These are phyloP conservation scores for Acanthamoeba rhysodes DNA, from an alignment of 208 protist genomes.

Conservation along the genomic window DNA sequence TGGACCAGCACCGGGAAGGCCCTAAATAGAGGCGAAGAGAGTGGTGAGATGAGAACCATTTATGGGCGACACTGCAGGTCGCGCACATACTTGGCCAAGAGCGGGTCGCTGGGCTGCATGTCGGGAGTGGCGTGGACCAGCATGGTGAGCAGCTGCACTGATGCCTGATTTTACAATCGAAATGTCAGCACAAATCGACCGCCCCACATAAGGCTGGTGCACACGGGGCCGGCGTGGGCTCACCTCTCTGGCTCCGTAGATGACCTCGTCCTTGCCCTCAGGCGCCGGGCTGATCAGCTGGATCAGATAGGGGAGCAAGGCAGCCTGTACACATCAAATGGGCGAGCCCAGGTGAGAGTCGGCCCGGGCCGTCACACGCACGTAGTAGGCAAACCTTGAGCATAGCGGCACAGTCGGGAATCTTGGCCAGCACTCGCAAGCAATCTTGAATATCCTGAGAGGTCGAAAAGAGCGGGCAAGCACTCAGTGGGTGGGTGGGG, in stretches of 20 bases:
- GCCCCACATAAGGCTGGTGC: neutral
- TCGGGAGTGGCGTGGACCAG: constrained; percentile 13
- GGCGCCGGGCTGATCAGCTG: neutral
- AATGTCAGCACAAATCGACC: neutral
- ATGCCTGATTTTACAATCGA: neutral
- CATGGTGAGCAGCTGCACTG: constrained; percentile 11
- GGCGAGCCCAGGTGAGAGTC: no score
- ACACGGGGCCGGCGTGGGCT: neutral
- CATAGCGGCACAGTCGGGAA: constrained; percentile 1
- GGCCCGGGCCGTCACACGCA: no score
- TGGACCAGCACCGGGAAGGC: constrained; percentile 38
- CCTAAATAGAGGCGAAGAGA: neutral
- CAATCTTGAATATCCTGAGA: constrained; percentile 38
- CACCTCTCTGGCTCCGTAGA: constrained; percentile 46
- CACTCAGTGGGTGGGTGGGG: neutral
- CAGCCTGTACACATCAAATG: neutral
- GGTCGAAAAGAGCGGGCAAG: neutral
- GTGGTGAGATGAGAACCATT: neutral
- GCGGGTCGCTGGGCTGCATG: constrained; percentile 6
- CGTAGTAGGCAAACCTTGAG: neutral
- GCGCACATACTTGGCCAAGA: neutral
- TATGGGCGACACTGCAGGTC: neutral
- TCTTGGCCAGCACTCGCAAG: neutral
- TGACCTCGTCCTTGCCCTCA: neutral
- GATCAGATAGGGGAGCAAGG: constrained; percentile 14